Conservation (phyloP, 768 basidiomycete species). For the Tricholoma furcatifolium region DNA sequence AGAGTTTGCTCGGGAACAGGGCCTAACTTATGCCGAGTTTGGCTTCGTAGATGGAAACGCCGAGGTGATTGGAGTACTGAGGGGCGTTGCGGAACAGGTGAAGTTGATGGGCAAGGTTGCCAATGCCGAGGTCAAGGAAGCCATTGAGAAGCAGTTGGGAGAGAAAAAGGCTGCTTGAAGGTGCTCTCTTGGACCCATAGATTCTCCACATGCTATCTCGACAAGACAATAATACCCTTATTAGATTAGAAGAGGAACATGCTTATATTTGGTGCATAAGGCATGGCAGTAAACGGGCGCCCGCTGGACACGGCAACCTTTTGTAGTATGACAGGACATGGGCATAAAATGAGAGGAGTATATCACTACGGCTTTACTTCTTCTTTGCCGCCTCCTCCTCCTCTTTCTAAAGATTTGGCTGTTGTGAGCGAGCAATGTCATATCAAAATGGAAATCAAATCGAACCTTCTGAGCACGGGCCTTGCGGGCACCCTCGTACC, state of each 20-base stretch:
- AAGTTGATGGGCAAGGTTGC: conserved; percentile 82
- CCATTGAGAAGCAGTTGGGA: conserved; percentile 47
- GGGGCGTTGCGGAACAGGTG: conserved; percentile 85
- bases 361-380: conserved; percentile 54
- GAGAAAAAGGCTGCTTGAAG: conserved; percentile 15
- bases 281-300: conserved; percentile 32
- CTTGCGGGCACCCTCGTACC: conserved; percentile 88
- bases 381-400: conserved; percentile 93
- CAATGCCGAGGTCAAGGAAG: conserved; percentile 65
- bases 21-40: conserved; percentile 87
- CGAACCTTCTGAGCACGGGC: conserved; percentile 78
- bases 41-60: conserved; percentile 84
- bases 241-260: conserved; percentile 12
- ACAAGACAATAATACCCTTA: neutral
- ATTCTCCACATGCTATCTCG: neutral
- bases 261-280: conserved; percentile 37
- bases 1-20: conserved; percentile 82
- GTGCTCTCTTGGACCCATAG: conserved; percentile 3
- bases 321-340: conserved; percentile 29
- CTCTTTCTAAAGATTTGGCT: conserved; percentile 59
- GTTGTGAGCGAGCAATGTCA: conserved; percentile 15
- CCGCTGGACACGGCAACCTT: conserved; percentile 30
- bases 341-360: conserved; percentile 26
- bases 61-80: conserved; percentile 80
- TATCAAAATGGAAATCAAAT: neutral